Evolutionary conservation across 2,329 filamentous ascomycete species (phyloP).

Genomic region (Fusarium anguioides): DNA sequence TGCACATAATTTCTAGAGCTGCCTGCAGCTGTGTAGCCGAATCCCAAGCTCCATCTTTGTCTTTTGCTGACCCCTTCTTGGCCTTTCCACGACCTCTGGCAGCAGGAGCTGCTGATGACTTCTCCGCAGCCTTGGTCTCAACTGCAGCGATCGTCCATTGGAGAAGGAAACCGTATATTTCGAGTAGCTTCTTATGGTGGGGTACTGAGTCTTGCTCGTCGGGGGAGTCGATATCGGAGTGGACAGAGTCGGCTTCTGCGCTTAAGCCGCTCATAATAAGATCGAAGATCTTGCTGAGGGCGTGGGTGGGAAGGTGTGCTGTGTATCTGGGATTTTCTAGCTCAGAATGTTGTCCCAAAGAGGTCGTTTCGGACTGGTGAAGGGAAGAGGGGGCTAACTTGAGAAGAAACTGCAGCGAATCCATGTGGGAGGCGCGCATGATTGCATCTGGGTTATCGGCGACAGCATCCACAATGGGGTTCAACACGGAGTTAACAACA

Average conservation of each 20-base stretch:
- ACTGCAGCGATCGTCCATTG: constrained; percentile 97
- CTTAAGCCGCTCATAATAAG: constrained; percentile 87
- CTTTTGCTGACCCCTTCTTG: constrained; percentile 81
- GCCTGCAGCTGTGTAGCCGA: constrained; percentile 87
- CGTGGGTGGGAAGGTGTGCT: constrained; percentile 79
- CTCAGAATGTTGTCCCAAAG: constrained; percentile 46
- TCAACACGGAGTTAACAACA: constrained; percentile 85
- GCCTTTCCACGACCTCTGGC: constrained; percentile 78
- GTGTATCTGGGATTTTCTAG: constrained; percentile 79
- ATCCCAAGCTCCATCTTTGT: constrained; percentile 91
- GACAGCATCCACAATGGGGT: constrained; percentile 91
- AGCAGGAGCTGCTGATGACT: constrained; percentile 75
- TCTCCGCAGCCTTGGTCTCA: constrained; percentile 92
- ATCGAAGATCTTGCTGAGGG: constrained; percentile 92
- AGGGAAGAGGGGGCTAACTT: constrained; percentile 81
- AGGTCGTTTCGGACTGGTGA: constrained; percentile 34
- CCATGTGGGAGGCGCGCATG: constrained; percentile 80
- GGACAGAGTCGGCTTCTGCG: constrained; percentile 84
- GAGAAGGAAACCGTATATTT: constrained; percentile 92
- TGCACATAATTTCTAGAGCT: constrained; percentile 94
- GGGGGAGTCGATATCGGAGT: constrained; percentile 83
- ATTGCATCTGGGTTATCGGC: constrained; percentile 93
- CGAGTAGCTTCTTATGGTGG: constrained; percentile 90
- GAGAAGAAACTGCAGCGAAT: constrained; percentile 93
- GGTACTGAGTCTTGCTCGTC: constrained; percentile 90